Evolutionary conservation across 345 rosid species (phyloP).

Genomic region (Gossypium sturtianum): DNA sequence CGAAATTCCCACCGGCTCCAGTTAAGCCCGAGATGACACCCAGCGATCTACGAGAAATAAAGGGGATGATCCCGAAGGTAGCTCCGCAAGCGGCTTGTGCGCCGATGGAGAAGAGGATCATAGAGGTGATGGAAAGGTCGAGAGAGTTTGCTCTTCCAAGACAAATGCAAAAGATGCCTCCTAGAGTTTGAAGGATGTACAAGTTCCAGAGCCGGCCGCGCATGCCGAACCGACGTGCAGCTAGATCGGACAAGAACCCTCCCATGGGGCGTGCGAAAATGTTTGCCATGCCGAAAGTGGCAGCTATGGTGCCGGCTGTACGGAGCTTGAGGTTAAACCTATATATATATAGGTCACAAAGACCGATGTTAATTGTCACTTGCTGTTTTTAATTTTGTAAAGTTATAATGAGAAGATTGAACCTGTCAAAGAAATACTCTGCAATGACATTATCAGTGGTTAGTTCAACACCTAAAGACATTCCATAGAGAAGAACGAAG

Average conservation of each 20-base stretch:
- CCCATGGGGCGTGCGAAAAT: slow-evolving; percentile 49
- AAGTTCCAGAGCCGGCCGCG: slow-evolving; percentile 49
- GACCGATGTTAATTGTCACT: not conserved
- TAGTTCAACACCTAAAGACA: slow-evolving; percentile 61
- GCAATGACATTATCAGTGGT: slow-evolving; percentile 65
- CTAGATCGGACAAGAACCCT: slow-evolving; percentile 38
- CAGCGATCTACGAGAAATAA: slow-evolving; percentile 48
- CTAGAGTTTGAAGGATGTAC: slow-evolving; percentile 46
- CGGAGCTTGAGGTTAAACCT: slow-evolving; percentile 46
- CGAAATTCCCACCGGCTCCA: slow-evolving; percentile 58
- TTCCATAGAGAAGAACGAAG: slow-evolving; percentile 56
- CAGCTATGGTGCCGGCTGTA: slow-evolving; percentile 50
- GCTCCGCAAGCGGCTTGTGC: slow-evolving; percentile 67
- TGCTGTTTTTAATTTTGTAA: not conserved
- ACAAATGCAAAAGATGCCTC: slow-evolving; percentile 52
- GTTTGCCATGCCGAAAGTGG: slow-evolving; percentile 55
- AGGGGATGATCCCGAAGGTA: slow-evolving; percentile 49
- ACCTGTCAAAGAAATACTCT: slow-evolving; percentile 68
- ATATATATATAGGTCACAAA: not conserved
- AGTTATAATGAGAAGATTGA: not conserved
- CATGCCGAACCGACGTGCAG: slow-evolving; percentile 44
- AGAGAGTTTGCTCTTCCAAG: slow-evolving; percentile 38
- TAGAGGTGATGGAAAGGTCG: slow-evolving; percentile 26
- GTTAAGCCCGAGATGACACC: slow-evolving; percentile 49
- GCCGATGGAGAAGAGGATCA: slow-evolving; percentile 51